Base-by-base conservation (phyloP, 371 early-diverging fungal species). In the Syncephalastrum sp. region DNA sequence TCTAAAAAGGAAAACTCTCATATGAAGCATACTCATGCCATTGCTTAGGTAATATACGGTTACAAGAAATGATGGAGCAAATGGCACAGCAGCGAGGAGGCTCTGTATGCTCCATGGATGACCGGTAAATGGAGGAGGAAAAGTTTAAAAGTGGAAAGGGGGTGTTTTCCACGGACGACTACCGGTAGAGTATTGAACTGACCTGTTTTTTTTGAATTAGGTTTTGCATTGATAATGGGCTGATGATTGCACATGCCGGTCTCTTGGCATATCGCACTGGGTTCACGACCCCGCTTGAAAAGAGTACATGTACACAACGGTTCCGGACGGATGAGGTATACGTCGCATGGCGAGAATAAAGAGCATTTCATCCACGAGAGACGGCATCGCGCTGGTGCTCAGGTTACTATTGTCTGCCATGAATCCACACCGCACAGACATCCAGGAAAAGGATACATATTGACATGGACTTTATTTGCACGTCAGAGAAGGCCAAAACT, bases 221-320 rank as follows among this genome's bases (percentile, higher is more conserved):
- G 60, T 99, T 93, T 71, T 99, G 99, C 65, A 99, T 99, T 53
- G 99, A 99, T 68, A 99, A 99, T 68, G 99, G 99, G 7, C 87
- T 97, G 46, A 99, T 99, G 99, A 99, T 99, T 73, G 99, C 99
- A 3, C 97, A 97, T 64, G 98, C 99, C 1, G 99, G 99, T 4
- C 75, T 91, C 10, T 66, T 92, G 45, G 89, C 92, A 2, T 90
- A 81, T 67, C 80, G 75, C 24, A 85, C 88, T 17, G 92, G 90
- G 2, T 87, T 81, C 52, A 77, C 75, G 6, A 92, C 93, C 1
- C 80, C 86, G 2, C 65, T 98, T 42, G 86, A 89, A 47, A 89
- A 95, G 56, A 94, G 95, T 29, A 89, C 87, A 63, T 89, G 96
- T 64, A 97, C 99, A 14, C 99, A 99, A 74, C 83, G 98, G 74